Conservation (phyloP, 495 filamentous ascomycete genomes). For the Cryomyces minteri region DNA sequence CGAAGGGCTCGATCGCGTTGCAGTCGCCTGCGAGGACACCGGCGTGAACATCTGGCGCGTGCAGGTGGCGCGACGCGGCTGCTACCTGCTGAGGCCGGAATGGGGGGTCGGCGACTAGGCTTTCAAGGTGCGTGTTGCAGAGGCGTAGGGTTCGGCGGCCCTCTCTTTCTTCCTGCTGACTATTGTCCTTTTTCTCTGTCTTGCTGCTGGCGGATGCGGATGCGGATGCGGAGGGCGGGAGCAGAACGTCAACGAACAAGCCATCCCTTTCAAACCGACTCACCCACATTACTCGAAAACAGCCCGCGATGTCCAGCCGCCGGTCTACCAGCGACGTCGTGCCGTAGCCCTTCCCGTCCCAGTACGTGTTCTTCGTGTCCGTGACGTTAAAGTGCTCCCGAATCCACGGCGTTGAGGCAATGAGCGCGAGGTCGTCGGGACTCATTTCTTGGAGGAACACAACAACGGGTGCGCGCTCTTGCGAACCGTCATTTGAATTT, state of each 20-base stretch:
- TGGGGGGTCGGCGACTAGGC: slow-evolving; percentile 22
- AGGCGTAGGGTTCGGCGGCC: slow-evolving; percentile 4
- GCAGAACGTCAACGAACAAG: no score
- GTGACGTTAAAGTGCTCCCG: slow-evolving; percentile 26
- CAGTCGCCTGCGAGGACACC: slow-evolving; percentile 30
- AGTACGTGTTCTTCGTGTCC: slow-evolving; percentile 20
- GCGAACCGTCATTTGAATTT: no score
- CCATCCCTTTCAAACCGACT: slow-evolving; percentile 27
- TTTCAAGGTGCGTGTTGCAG: slow-evolving; percentile 37
- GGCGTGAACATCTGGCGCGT: slow-evolving; percentile 9
- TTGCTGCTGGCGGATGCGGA: slow-evolving; percentile 17
- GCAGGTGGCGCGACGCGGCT: slow-evolving; percentile 22
- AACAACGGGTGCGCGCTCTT: slow-evolving; percentile 6
- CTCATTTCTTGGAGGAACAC: slow-evolving; percentile 35
- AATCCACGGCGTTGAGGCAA: slow-evolving; percentile 25
- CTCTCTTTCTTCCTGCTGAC: no score
- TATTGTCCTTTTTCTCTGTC: no score
- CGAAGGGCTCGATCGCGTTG: slow-evolving; percentile 36
- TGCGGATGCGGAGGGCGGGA: slow-evolving; percentile 21
- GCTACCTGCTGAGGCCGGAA: slow-evolving; percentile 26
- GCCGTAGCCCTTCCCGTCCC: slow-evolving; percentile 23
- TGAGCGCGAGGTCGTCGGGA: slow-evolving; percentile 20
- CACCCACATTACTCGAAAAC: slow-evolving; percentile 28
- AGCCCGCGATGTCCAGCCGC: slow-evolving; percentile 17
- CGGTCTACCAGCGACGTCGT: slow-evolving; percentile 32